Conservation (phyloP, 208 protist species). For the Leishmania tropica region DNA sequence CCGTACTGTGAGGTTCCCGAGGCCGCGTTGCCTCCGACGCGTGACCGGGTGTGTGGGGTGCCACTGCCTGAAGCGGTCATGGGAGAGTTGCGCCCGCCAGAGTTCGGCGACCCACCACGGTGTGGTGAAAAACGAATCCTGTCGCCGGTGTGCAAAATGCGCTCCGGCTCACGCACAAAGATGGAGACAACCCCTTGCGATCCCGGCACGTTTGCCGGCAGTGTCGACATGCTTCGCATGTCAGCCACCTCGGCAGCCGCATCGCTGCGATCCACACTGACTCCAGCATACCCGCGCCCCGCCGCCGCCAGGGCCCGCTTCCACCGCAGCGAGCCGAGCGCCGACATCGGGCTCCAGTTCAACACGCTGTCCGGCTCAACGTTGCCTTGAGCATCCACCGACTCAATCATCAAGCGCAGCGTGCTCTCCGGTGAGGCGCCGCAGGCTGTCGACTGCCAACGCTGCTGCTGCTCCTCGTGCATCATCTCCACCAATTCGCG, state of each 20-base stretch:
- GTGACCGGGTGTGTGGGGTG: not conserved
- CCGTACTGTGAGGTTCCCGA: conserved; percentile 2
- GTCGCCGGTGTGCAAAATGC: conserved; percentile 43
- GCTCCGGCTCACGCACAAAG: conserved; percentile 25
- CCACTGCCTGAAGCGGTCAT: not conserved
- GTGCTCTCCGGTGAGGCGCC: not conserved
- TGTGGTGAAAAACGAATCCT: conserved; percentile 34
- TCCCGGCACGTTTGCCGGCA: not conserved
- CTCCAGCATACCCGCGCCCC: not conserved
- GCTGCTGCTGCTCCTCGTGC: conserved; percentile 9
- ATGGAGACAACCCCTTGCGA: not conserved
- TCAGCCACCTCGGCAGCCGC: not conserved
- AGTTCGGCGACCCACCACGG: not conserved
- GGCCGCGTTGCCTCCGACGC: not conserved
- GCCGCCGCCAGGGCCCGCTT: not conserved
- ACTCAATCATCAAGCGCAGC: conserved; percentile 17
- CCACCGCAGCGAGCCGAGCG: conserved; percentile 7
- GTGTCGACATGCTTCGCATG: not conserved
- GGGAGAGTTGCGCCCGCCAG: conserved; percentile 1
- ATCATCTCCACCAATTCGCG: conserved; percentile 27
- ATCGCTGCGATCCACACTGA: not conserved
- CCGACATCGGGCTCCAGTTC: conserved; percentile 29
- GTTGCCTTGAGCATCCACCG: conserved; percentile 25
- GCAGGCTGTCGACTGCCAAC: not conserved
- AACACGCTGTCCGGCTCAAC: conserved; percentile 30